phyloP scores from a whole-genome alignment of 352 stramenopile species.

The Globisporangium sylvaticum region DNA sequence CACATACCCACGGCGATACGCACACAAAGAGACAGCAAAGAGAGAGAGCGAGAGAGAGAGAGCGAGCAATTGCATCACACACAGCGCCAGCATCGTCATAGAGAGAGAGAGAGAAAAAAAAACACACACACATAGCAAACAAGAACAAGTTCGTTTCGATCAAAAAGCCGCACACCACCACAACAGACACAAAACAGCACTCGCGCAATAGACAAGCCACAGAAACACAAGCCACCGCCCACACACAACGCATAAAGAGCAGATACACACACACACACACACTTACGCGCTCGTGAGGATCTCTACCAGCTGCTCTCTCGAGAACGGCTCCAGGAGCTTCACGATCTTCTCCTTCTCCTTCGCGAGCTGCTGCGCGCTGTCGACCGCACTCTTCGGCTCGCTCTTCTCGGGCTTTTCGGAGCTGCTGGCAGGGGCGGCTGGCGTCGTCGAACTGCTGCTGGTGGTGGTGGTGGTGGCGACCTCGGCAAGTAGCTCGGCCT shows the following conservation, averaged over 20 bases:
- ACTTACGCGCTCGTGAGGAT: conserved; percentile 70
- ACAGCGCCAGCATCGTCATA: conserved; percentile 3
- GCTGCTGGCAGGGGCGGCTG: neutral
- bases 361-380: conserved; percentile 9
- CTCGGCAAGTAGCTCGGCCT: neutral
- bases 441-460: neutral
- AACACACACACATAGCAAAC: neutral
- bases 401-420: neutral
- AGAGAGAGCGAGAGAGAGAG: conserved; percentile 1
- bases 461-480: conserved; percentile 5
- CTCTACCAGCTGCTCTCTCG: conserved; percentile 57
- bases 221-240: neutral
- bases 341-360: conserved; percentile 24
- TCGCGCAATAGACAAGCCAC: conserved; percentile 3
- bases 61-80: conserved; percentile 1
- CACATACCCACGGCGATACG: conserved; percentile 3
- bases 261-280: conserved; percentile 2
- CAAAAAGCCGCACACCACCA: conserved; percentile 6
- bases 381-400: neutral
- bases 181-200: neutral
- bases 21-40: conserved; percentile 2
- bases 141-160: conserved; percentile 3
- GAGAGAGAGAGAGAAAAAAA: neutral
- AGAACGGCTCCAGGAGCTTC: conserved; percentile 53
- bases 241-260: conserved; percentile 4